phyloP scores from a whole-genome alignment of 345 rosid species.

The Sisymbrium irio region DNA sequence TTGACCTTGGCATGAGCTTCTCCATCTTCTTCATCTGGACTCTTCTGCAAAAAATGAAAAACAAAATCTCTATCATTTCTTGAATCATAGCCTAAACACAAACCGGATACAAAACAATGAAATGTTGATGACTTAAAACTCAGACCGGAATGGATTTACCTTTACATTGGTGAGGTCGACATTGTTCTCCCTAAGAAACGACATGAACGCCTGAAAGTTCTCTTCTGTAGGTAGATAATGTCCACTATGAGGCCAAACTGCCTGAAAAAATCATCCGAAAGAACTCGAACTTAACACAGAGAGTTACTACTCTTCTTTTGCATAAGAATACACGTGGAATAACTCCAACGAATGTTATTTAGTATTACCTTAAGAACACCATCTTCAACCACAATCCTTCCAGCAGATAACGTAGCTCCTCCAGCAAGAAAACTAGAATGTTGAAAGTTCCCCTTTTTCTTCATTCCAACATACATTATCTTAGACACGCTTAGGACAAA shows the following conservation, averaged over 20 bases:
- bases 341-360: neutral
- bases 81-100: neutral
- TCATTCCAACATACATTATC: constrained; percentile 60
- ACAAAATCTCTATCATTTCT: neutral
- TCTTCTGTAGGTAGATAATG: constrained; percentile 97
- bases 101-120: neutral
- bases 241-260: constrained; percentile 97
- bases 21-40: constrained; percentile 61
- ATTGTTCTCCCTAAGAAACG: constrained; percentile 59
- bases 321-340: neutral
- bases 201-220: constrained; percentile 73
- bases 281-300: constrained; percentile 21
- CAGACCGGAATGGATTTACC: constrained; percentile 38
- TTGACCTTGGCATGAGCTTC: constrained; percentile 31
- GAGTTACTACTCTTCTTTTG: constrained; percentile 2
- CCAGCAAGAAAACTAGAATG: constrained; percentile 95
- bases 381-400: constrained; percentile 64
- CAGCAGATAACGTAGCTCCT: constrained; percentile 88
- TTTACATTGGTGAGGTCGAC: constrained; percentile 65
- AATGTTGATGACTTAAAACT: neutral
- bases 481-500: constrained; percentile 79
- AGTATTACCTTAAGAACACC: constrained; percentile 61
- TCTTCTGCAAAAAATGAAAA: constrained; percentile 45
- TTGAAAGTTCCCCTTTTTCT: constrained; percentile 82
- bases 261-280: constrained; percentile 41